phyloP scores from a whole-genome alignment of 257 asterid species.

The Petunia axillaris region DNA sequence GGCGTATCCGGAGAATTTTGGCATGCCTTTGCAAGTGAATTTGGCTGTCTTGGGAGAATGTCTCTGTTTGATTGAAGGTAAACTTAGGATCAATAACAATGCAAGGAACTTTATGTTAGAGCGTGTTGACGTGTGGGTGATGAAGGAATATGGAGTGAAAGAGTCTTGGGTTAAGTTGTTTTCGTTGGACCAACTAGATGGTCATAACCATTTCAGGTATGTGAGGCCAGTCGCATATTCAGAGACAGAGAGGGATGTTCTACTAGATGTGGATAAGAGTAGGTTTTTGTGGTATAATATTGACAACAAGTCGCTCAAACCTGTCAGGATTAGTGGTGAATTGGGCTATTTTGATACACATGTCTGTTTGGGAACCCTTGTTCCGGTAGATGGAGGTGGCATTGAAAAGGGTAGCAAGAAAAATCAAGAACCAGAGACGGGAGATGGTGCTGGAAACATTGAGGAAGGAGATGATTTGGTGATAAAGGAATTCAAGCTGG shows the following conservation, averaged over 20 bases:
- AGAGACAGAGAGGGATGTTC: conserved; percentile 38
- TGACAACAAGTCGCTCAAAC: conserved; percentile 24
- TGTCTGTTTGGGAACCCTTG: conserved; percentile 28
- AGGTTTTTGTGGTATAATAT: conserved; percentile 44
- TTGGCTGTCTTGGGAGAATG: conserved; percentile 51
- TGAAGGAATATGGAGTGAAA: too few species aligned
- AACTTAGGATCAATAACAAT: too few species aligned
- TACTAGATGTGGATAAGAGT: conserved; percentile 37
- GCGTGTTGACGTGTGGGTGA: conserved; percentile 31
- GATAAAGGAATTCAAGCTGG: conserved; percentile 73
- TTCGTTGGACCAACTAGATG: conserved; percentile 44
- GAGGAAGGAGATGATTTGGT: conserved; percentile 58
- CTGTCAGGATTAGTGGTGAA: conserved; percentile 28
- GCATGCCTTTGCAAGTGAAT: conserved; percentile 30
- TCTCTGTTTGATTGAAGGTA: conserved; percentile 41
- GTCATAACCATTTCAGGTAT: background rate
- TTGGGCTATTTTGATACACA: conserved; percentile 40
- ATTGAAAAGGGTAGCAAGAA: conserved; percentile 22
- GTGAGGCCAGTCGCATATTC: conserved; percentile 46
- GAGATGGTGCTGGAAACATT: background rate
- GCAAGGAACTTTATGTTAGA: background rate
- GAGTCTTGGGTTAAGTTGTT: too few species aligned
- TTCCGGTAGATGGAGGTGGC: background rate
- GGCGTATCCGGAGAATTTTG: conserved; percentile 30
- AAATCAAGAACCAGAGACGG: background rate